Base-by-base conservation (phyloP, 345 rosid genomes). In the Gossypium thurberi region DNA sequence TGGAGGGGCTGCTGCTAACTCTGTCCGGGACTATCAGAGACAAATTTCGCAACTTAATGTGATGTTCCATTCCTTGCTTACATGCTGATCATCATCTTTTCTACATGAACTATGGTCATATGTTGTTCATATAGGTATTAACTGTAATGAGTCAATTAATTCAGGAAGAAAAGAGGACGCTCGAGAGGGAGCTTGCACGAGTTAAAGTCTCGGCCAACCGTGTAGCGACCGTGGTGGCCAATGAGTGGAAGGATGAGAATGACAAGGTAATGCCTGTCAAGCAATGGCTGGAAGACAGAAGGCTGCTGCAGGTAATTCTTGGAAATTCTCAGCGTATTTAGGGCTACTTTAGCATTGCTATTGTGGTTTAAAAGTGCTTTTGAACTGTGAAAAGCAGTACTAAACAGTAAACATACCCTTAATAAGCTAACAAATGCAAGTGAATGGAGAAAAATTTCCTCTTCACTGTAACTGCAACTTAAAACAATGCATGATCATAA, bases 161-260 rank as follows among this genome's bases (percentile, higher is more conserved):
- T 67, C 80, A 92, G 99, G 97, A 92, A 44, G 97, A 92, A 83
- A 95, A 89, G 81, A 91, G 95, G 84, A 84, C 91, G 42, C 83
- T 95, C 65, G 98, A 95, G 81, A 91, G 99, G 82, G 97, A 95
- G 87, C 88, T 92, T 1, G 96, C 98, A 10, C 82, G 98, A 80
- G 87, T 84, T 26, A 92, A 87, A 80, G 97, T 92, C 14, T 87
- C 94, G 3, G 91, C 89, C 8, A 91, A 85, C 79, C 85, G 98
- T 13, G 94, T 92, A 26, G 98, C 99, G 2, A 81, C 92, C 3
- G 94, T 88, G 1, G 89, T 89, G 66, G 99, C 98, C 65, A 95
- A 92, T 69, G 97, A 88, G 75, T 92, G 99, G 99, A 95, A 95
- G 80, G 98, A 88, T 85, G 99, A 92, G 70, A 88, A 87, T 70